These are phyloP conservation scores for Lasiodiplodia citricola DNA, from an alignment of 2,329 filamentous ascomycete species.

Conservation along the genomic window DNA sequence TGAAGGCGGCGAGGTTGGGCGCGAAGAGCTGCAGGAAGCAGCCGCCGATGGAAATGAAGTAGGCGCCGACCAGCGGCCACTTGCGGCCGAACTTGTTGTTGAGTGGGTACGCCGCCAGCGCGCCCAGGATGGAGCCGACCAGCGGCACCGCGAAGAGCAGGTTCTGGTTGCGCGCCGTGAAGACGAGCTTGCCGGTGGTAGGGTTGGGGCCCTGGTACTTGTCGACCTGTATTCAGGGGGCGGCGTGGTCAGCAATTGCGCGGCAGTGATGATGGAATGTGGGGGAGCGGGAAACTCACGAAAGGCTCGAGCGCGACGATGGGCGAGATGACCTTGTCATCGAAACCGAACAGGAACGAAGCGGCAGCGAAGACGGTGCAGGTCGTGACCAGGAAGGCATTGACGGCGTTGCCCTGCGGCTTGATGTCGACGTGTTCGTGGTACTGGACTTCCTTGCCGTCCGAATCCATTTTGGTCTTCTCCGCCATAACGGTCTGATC, in stretches of 20 bases:
- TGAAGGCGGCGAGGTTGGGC: slow-evolving; percentile 14
- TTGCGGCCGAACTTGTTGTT: slow-evolving; percentile 23
- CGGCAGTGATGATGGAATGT: neutral
- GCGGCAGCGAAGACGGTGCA: slow-evolving; percentile 18
- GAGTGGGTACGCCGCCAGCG: slow-evolving; percentile 20
- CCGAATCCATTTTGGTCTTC: slow-evolving; percentile 3
- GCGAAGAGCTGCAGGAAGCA: slow-evolving; percentile 25
- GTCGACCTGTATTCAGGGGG: neutral
- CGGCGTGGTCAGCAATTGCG: neutral
- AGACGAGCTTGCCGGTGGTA: slow-evolving; percentile 9
- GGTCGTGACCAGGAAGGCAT: slow-evolving; percentile 3
- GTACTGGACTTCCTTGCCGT: neutral
- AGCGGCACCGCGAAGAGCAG: slow-evolving; percentile 22
- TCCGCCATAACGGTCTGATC: slow-evolving; percentile 4
- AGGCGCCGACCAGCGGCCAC: slow-evolving; percentile 13
- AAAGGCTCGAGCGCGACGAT: slow-evolving; percentile 20
- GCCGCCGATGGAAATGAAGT: slow-evolving; percentile 18
- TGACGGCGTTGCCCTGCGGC: slow-evolving; percentile 17
- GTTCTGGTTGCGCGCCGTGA: slow-evolving; percentile 22
- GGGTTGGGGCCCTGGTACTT: slow-evolving; percentile 20
- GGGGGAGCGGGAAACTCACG: slow-evolving; percentile 3
- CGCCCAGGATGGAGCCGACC: slow-evolving; percentile 22
- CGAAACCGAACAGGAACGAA: slow-evolving; percentile 21
- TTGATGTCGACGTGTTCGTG: slow-evolving; percentile 12
- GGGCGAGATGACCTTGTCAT: slow-evolving; percentile 22